phyloP scores from a whole-genome alignment of 2,329 filamentous ascomycete species.

The Bipolaris zeicola region DNA sequence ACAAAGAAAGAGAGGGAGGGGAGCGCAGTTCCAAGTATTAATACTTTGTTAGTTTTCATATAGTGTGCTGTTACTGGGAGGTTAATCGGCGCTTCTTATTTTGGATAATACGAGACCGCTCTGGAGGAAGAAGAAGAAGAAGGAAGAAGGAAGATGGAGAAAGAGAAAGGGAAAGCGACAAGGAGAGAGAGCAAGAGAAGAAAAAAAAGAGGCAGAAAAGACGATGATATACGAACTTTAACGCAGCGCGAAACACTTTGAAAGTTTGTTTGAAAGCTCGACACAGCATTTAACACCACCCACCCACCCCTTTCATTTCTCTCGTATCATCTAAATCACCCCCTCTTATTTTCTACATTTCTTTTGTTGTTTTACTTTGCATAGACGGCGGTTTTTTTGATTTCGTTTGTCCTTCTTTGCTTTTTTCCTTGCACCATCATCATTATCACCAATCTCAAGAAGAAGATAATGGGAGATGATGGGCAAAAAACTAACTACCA shows the following conservation, averaged over 20 bases:
- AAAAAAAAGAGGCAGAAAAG: neutral
- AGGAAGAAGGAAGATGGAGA: neutral
- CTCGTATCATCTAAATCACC: too few species aligned
- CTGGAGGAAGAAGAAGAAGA: neutral
- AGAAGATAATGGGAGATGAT: too few species aligned
- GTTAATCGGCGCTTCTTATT: neutral
- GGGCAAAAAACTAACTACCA: too few species aligned
- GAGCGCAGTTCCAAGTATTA: neutral
- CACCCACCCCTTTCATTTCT: too few species aligned
- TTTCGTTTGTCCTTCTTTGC: too few species aligned
- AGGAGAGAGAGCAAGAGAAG: neutral
- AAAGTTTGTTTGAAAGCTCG: slow-evolving; percentile 1
- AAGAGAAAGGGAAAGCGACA: neutral
- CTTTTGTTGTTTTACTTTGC: too few species aligned
- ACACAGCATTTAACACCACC: neutral
- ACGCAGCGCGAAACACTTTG: slow-evolving; percentile 8
- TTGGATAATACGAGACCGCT: neutral
- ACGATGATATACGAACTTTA: slow-evolving; percentile 14
- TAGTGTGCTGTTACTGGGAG: too few species aligned
- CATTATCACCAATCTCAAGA: too few species aligned
- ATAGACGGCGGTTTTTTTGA: too few species aligned
- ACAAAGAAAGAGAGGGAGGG: too few species aligned
- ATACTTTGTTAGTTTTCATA: neutral
- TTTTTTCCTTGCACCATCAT: too few species aligned
- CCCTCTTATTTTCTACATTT: too few species aligned